These are phyloP conservation scores for Spathaspora gorwiae DNA, from an alignment of 805 yeast species.

Conservation along the genomic window DNA sequence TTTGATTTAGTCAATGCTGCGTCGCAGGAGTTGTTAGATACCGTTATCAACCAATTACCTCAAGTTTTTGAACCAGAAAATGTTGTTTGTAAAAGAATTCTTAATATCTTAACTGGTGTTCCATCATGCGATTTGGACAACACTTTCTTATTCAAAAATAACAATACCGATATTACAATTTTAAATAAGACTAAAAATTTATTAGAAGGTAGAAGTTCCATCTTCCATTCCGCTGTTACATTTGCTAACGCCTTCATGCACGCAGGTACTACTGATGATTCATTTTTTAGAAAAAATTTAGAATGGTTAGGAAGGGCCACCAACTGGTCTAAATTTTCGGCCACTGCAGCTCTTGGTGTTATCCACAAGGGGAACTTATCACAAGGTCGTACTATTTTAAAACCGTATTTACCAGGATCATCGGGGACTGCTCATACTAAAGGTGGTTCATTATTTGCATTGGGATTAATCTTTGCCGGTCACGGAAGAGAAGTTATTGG, in stretches of 20 bases:
- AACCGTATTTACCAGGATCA: conserved; percentile 85
- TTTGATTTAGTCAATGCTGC: conserved; percentile 91
- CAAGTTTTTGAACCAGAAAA: conserved; percentile 23
- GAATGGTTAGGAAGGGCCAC: conserved; percentile 98
- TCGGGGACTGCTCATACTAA: conserved; percentile 82
- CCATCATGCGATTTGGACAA: conserved; percentile 92
- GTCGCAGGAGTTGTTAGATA: conserved; percentile 77
- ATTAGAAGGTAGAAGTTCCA: conserved; percentile 87
- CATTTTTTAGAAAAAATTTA: conserved; percentile 81
- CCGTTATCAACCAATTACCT: conserved; percentile 41
- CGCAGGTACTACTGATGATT: conserved; percentile 93
- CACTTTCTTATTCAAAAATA: conserved; percentile 81
- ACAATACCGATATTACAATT: conserved; percentile 79
- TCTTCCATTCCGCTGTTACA: conserved; percentile 93
- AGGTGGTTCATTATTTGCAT: conserved; percentile 92
- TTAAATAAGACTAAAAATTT: conserved; percentile 75
- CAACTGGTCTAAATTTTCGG: conserved; percentile 96
- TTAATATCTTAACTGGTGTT: conserved; percentile 77
- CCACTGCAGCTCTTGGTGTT: conserved; percentile 97
- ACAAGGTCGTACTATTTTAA: conserved; percentile 80
- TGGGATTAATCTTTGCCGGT: conserved; percentile 93
- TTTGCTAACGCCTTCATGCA: conserved; percentile 93
- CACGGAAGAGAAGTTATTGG: conserved; percentile 86
- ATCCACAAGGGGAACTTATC: conserved; percentile 92
- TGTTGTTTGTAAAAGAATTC: conserved; percentile 40